Percentiles rank a stretch among this genome's conserved stretches.
These are phyloP conservation scores for Cutaneotrichosporon sp. DNA, from an alignment of 1,284 basidiomycete genomes.

Conservation along the genomic window DNA sequence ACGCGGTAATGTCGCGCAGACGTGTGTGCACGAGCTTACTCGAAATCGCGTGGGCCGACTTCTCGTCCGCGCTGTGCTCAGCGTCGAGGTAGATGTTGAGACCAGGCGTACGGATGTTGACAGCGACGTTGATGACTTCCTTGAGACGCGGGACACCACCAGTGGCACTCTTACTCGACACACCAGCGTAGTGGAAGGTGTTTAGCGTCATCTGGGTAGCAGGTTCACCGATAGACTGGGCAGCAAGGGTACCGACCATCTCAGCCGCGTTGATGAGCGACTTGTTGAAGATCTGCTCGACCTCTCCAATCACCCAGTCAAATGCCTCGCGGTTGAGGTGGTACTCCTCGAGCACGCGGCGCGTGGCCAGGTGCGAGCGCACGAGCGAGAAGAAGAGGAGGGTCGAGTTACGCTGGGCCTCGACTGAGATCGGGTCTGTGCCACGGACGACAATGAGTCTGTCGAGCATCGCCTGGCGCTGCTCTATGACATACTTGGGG, in stretches of 20 bases:
- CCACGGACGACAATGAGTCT: slow-evolving; percentile 82
- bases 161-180: slow-evolving; percentile 95
- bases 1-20: slow-evolving; percentile 87
- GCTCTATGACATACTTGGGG: slow-evolving; percentile 78
- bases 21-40: slow-evolving; percentile 78
- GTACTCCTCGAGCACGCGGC: slow-evolving; percentile 76
- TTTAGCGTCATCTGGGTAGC: slow-evolving; percentile 99
- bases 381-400: slow-evolving; percentile 89
- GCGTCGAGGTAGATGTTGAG: slow-evolving; percentile 83
- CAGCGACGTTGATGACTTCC: slow-evolving; percentile 98
- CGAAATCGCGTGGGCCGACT: slow-evolving; percentile 44
- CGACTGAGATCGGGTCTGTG: slow-evolving; percentile 64
- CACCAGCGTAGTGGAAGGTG: slow-evolving; percentile 99
- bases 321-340: slow-evolving; percentile 88
- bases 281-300: slow-evolving; percentile 90
- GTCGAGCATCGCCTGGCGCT: slow-evolving; percentile 64
- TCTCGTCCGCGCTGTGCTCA: slow-evolving; percentile 72
- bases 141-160: slow-evolving; percentile 96
- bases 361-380: slow-evolving; percentile 76
- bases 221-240: slow-evolving; percentile 98
- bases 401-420: slow-evolving; percentile 85
- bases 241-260: slow-evolving; percentile 97
- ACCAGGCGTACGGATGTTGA: slow-evolving; percentile 97
- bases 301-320: slow-evolving; percentile 95
- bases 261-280: slow-evolving; percentile 90